phyloP scores from a whole-genome alignment of 257 asterid species.

The Lycium barbarum region DNA sequence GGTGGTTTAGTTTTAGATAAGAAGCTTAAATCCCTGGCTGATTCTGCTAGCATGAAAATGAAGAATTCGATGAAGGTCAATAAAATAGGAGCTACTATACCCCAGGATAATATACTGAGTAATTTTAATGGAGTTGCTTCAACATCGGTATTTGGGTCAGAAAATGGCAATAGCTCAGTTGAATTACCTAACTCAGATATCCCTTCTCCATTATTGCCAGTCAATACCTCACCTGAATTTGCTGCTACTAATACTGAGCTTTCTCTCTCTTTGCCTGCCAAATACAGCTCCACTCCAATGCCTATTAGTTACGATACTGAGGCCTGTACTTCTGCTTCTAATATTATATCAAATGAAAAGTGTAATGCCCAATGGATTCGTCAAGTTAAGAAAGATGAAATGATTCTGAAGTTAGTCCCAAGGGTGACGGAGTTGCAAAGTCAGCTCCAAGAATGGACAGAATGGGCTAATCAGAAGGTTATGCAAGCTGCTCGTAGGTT shows the following conservation, averaged over 20 bases:
- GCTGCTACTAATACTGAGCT: conserved; percentile 84
- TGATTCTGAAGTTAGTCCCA: conserved; percentile 78
- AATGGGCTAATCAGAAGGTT: conserved; percentile 98
- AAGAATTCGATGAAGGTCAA: conserved; percentile 54
- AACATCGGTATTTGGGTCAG: conserved; percentile 54
- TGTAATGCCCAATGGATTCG: conserved; percentile 55
- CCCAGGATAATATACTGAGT: conserved; percentile 43
- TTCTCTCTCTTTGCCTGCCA: conserved; percentile 78
- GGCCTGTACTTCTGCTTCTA: conserved; percentile 41
- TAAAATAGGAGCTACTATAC: conserved; percentile 35
- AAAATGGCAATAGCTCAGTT: conserved; percentile 40
- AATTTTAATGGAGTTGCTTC: conserved; percentile 45
- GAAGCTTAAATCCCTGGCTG: conserved; percentile 72
- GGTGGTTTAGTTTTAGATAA: conserved; percentile 75
- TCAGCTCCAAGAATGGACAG: conserved; percentile 96
- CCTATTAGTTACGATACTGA: conserved; percentile 56
- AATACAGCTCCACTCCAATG: conserved; percentile 46
- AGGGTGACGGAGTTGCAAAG: conserved; percentile 73
- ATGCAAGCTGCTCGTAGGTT: conserved; percentile 95
- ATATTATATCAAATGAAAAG: conserved; percentile 48
- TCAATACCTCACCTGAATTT: conserved; percentile 46
- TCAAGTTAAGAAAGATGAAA: conserved; percentile 78
- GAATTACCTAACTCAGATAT: conserved; percentile 46
- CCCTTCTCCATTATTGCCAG: conserved; percentile 43
- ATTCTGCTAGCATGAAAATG: conserved; percentile 55